Percentiles rank a stretch among this genome's conserved stretches.
Conservation (phyloP, 2,329 filamentous ascomycete genomes). For the Microthyrium microscopicum region DNA sequence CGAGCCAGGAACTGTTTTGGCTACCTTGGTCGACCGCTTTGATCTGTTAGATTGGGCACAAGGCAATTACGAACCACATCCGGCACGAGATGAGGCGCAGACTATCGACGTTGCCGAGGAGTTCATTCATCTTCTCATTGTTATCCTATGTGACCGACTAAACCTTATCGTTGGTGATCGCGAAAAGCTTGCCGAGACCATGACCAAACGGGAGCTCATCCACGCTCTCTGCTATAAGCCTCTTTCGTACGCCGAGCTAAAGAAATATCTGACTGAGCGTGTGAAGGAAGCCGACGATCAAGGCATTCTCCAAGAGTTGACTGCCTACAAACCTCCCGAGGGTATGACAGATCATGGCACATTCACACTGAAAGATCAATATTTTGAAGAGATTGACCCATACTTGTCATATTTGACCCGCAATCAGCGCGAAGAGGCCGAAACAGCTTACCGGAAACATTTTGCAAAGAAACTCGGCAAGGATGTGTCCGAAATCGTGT, state of each 20-base stretch:
- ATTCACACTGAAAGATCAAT: constrained; percentile 79
- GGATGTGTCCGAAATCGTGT: constrained; percentile 67
- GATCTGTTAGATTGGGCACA: constrained; percentile 77
- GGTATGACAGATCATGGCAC: constrained; percentile 84
- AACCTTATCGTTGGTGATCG: constrained; percentile 55
- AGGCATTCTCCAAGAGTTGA: constrained; percentile 69
- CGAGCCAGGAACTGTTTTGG: constrained; percentile 65
- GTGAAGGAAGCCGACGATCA: constrained; percentile 82
- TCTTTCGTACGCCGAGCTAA: constrained; percentile 84
- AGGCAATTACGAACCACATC: constrained; percentile 57
- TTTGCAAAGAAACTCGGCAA: constrained; percentile 79
- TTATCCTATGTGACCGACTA: constrained; percentile 76
- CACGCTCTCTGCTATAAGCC: constrained; percentile 95
- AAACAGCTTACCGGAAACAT: constrained; percentile 72
- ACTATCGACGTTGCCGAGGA: constrained; percentile 90
- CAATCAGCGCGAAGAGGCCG: constrained; percentile 91
- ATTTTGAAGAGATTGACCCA: constrained; percentile 76
- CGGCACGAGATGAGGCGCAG: constrained; percentile 70
- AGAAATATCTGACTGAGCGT: constrained; percentile 70
- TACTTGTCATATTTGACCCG: constrained; percentile 94
- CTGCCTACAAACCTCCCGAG: constrained; percentile 77
- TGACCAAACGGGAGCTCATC: constrained; percentile 75
- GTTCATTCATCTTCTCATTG: constrained; percentile 83
- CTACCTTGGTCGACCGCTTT: constrained; percentile 81
- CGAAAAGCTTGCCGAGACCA: constrained; percentile 47